Conservation (phyloP, 176 grass and related monocot genomes). For the Saccharum officinarum region DNA sequence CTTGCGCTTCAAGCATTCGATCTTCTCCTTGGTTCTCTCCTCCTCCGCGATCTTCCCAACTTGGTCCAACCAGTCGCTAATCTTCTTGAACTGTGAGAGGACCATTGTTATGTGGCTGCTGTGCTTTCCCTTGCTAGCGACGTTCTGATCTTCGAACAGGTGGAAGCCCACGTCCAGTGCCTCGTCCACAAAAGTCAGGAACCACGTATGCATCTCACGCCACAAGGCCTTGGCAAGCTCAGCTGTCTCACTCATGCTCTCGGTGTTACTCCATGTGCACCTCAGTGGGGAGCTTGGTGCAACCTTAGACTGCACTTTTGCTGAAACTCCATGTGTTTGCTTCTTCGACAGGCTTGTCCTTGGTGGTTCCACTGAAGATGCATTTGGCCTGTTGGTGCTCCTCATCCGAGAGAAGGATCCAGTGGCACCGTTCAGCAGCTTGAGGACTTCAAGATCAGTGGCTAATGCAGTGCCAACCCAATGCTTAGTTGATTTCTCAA, state of each 20-base stretch:
- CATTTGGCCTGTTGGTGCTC: conserved; percentile 27
- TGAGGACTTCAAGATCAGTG: conserved; percentile 79
- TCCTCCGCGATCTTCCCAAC: conserved; percentile 58
- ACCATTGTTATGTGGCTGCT: conserved; percentile 55
- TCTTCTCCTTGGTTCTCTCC: conserved; percentile 59
- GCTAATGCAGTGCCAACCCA: conserved; percentile 82
- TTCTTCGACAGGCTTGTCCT: conserved; percentile 57
- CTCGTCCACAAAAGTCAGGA: conserved; percentile 79
- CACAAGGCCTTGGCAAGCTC: conserved; percentile 43
- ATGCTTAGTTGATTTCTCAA: conserved; percentile 46
- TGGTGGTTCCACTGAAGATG: conserved; percentile 39
- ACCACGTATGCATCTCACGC: conserved; percentile 76
- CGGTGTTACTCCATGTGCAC: conserved; percentile 47
- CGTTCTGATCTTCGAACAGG: conserved; percentile 60
- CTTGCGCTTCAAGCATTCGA: conserved; percentile 71
- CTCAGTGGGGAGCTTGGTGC: conserved; percentile 16
- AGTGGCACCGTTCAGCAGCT: conserved; percentile 46
- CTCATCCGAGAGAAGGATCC: conserved; percentile 41
- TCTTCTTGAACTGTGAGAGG: conserved; percentile 79
- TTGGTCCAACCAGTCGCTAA: conserved; percentile 87
- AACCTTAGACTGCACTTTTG: conserved; percentile 46
- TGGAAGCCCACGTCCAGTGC: conserved; percentile 76
- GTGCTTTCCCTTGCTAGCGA: conserved; percentile 42
- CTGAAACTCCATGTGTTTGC: conserved; percentile 35
- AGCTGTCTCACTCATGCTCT: conserved; percentile 49